Percentiles rank a stretch among this genome's conserved stretches.
phyloP scores from a whole-genome alignment of 2,329 filamentous ascomycete species.

The Diatrype stigma region DNA sequence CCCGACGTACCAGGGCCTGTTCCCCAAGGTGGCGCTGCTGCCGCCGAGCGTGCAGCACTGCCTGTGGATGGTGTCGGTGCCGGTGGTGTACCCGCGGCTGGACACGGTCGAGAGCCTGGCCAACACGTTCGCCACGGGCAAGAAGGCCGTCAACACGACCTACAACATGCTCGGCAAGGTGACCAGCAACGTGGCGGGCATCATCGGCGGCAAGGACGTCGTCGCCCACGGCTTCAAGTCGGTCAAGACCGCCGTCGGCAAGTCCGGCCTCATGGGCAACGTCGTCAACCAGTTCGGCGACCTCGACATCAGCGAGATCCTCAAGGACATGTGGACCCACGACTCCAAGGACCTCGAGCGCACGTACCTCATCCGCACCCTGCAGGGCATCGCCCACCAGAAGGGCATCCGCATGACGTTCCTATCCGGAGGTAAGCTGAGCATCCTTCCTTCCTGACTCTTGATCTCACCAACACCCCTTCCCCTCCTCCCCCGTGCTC shows the following conservation, averaged over 20 bases:
- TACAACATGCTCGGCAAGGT: slow-evolving; percentile 97
- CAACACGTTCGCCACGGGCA: slow-evolving; percentile 87
- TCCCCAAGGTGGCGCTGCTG: slow-evolving; percentile 88
- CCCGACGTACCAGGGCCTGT: slow-evolving; percentile 93
- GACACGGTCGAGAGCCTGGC: slow-evolving; percentile 90
- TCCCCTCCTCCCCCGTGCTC: background rate
- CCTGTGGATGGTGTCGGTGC: slow-evolving; percentile 91
- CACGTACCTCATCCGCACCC: slow-evolving; percentile 91
- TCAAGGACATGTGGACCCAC: slow-evolving; percentile 97
- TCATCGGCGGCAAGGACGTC: slow-evolving; percentile 90
- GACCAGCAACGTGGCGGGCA: slow-evolving; percentile 88
- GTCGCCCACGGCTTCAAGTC: slow-evolving; percentile 90
- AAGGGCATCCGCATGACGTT: slow-evolving; percentile 97
- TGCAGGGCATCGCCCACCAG: slow-evolving; percentile 92
- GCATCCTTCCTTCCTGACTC: background rate
- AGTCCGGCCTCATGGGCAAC: slow-evolving; percentile 90
- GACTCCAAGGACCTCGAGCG: slow-evolving; percentile 96
- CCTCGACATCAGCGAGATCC: slow-evolving; percentile 87
- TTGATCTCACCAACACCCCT: background rate
- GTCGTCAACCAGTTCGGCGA: slow-evolving; percentile 96
- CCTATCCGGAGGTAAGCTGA: slow-evolving; percentile 69
- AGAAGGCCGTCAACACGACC: slow-evolving; percentile 92
- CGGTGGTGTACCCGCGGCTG: slow-evolving; percentile 83
- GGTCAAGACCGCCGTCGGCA: slow-evolving; percentile 95
- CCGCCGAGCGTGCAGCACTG: slow-evolving; percentile 95